Evolutionary conservation across 495 filamentous ascomycete genomes (phyloP).

Genomic region (Penicillium taxi): DNA sequence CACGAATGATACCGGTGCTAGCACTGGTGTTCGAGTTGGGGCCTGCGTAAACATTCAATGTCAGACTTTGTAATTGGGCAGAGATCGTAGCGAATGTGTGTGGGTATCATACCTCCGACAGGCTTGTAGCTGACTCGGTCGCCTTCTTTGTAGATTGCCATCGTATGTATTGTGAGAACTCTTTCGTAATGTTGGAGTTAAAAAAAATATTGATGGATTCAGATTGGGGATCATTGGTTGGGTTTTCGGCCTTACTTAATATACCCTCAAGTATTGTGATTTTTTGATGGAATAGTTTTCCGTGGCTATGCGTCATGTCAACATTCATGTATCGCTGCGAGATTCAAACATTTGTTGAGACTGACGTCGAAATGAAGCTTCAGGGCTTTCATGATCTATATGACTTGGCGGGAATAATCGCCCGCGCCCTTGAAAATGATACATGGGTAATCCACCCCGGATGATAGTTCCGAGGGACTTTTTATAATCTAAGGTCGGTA

Average conservation of each 20-base stretch:
- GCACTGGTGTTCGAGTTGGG: slow-evolving; percentile 23
- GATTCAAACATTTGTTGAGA: no score
- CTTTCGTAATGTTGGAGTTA: background rate
- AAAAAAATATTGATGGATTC: no score
- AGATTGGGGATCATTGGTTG: background rate
- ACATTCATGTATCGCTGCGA: background rate
- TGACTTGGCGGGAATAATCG: slow-evolving; percentile 4
- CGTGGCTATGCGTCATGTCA: background rate
- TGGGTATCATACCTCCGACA: slow-evolving; percentile 23
- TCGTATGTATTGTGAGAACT: slow-evolving; percentile 3
- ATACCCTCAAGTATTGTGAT: background rate
- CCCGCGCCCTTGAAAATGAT: slow-evolving; percentile 3
- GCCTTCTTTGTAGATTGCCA: slow-evolving; percentile 22
- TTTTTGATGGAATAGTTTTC: background rate
- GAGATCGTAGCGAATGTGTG: background rate
- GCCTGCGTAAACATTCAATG: slow-evolving; percentile 10
- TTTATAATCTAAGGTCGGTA: background rate
- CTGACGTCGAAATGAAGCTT: no score
- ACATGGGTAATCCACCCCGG: slow-evolving; percentile 3
- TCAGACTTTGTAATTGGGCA: background rate
- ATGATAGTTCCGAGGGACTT: slow-evolving; percentile 7
- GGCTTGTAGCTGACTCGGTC: slow-evolving; percentile 29
- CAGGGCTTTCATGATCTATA: background rate
- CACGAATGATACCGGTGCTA: slow-evolving; percentile 20
- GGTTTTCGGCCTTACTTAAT: background rate